These are phyloP conservation scores for Phytophthora fragariaefolia DNA, from an alignment of 352 stramenopile genomes.

Conservation along the genomic window DNA sequence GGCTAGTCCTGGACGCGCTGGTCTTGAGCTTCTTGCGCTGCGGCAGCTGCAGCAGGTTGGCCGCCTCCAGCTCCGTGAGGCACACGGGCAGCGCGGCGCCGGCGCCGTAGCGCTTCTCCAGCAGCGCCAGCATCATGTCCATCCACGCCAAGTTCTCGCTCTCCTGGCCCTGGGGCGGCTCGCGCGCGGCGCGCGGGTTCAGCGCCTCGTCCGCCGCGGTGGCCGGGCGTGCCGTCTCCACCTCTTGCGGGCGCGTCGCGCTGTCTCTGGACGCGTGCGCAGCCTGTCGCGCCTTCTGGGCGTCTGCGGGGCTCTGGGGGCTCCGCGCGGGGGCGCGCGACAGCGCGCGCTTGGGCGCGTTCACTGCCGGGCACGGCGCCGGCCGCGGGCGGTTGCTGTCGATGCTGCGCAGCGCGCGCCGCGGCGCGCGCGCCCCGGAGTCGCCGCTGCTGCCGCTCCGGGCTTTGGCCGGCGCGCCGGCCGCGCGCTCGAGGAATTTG, in stretches of 20 bases:
- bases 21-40: slow-evolving; percentile 35
- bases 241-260: neutral
- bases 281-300: slow-evolving; percentile 10
- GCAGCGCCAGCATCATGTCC: slow-evolving; percentile 80
- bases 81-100: slow-evolving; percentile 42
- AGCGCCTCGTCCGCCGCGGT: neutral
- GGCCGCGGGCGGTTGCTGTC: slow-evolving; percentile 31
- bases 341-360: slow-evolving; percentile 5
- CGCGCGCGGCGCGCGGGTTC: neutral
- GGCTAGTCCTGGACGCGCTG: slow-evolving; percentile 22
- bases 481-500: slow-evolving; percentile 9
- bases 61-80: slow-evolving; percentile 50
- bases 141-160: slow-evolving; percentile 84
- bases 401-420: slow-evolving; percentile 41
- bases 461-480: slow-evolving; percentile 27
- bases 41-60: slow-evolving; percentile 42
- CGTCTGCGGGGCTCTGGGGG: slow-evolving; percentile 15
- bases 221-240: slow-evolving; percentile 17
- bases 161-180: slow-evolving; percentile 24
- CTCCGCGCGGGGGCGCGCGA: neutral
- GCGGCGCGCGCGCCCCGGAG: too few species aligned
- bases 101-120: slow-evolving; percentile 67
- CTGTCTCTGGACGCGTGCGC: neutral
- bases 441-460: slow-evolving; percentile 17
- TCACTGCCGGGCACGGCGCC: neutral